These are phyloP conservation scores for Neurospora sp. DNA, from an alignment of 2,329 filamentous ascomycete genomes.

Conservation along the genomic window DNA sequence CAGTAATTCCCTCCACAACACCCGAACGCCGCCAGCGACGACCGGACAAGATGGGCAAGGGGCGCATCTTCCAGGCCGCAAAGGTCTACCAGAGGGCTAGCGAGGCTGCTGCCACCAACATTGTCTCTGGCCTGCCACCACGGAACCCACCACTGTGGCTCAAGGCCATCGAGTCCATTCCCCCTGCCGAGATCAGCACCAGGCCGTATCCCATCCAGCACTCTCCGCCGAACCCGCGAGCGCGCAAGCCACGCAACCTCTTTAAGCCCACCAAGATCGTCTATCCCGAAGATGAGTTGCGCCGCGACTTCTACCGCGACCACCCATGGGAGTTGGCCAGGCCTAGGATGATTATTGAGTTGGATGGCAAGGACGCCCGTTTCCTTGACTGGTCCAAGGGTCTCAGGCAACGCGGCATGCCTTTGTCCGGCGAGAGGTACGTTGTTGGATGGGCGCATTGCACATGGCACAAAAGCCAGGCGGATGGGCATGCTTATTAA, in stretches of 20 bases:
- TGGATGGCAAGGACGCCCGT: constrained; percentile 72
- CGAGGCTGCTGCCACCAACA: constrained; percentile 26
- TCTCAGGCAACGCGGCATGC: constrained; percentile 64
- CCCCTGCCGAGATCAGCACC: constrained; percentile 48
- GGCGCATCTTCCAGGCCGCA: constrained; percentile 26
- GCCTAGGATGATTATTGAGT: constrained; percentile 75
- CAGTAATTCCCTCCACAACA: neutral
- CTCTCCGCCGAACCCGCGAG: constrained; percentile 27
- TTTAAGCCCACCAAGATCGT: constrained; percentile 70
- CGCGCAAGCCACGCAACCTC: constrained; percentile 59
- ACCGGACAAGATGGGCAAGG: constrained; percentile 21
- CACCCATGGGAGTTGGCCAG: constrained; percentile 96
- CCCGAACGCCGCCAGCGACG: neutral
- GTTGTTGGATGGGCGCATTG: constrained; percentile 13
- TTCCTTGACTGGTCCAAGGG: constrained; percentile 69
- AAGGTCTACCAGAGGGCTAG: constrained; percentile 34
- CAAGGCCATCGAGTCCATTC: constrained; percentile 39
- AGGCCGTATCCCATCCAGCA: constrained; percentile 43
- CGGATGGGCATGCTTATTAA: neutral
- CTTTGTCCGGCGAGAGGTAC: constrained; percentile 77
- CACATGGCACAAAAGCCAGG: neutral
- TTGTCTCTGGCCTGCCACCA: constrained; percentile 15
- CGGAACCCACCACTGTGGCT: constrained; percentile 37
- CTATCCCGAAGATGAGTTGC: constrained; percentile 77
- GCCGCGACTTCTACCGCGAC: constrained; percentile 77